A percentile compares a stretch with the other conserved stretches of the same genome.
Conservation (phyloP, 1,139 yeast species). For the Pichia inconspicua region DNA sequence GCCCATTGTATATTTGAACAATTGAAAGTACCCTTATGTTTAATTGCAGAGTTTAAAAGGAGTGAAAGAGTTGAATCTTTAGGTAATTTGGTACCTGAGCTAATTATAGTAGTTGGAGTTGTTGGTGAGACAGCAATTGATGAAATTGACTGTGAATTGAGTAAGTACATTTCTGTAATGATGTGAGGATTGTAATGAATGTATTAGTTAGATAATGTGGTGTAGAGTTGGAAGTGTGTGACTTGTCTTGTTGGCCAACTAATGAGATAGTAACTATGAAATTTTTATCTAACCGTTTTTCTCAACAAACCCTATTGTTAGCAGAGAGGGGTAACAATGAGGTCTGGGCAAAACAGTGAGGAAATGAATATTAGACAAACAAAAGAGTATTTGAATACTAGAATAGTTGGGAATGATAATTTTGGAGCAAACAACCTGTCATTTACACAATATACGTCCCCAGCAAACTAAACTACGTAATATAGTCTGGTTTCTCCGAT, state of each 20-base stretch:
- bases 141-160: slow-evolving; percentile 1
- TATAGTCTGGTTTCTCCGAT: background rate
- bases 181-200: background rate
- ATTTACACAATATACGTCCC: too few relatives aligned
- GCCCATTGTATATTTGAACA: slow-evolving; percentile 13
- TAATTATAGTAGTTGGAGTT: background rate
- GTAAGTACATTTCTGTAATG: background rate
- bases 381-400: too few relatives aligned
- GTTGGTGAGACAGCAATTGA: background rate
- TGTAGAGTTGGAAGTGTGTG: too few relatives aligned
- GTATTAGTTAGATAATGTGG: too few relatives aligned
- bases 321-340: background rate
- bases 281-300: background rate
- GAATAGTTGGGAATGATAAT: too few relatives aligned
- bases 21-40: slow-evolving; percentile 7
- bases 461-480: too few relatives aligned
- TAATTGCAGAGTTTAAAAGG: background rate
- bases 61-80: background rate
- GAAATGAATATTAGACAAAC: background rate
- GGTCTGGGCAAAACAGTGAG: background rate
- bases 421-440: too few relatives aligned
- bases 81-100: background rate
- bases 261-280: background rate
- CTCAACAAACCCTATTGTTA: background rate
- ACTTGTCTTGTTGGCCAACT: background rate